A percentile compares a stretch with the other conserved stretches of the same genome.
Evolutionary conservation across 2,329 filamentous ascomycete genomes (phyloP).

Genomic region (Monosporascus sp.): DNA sequence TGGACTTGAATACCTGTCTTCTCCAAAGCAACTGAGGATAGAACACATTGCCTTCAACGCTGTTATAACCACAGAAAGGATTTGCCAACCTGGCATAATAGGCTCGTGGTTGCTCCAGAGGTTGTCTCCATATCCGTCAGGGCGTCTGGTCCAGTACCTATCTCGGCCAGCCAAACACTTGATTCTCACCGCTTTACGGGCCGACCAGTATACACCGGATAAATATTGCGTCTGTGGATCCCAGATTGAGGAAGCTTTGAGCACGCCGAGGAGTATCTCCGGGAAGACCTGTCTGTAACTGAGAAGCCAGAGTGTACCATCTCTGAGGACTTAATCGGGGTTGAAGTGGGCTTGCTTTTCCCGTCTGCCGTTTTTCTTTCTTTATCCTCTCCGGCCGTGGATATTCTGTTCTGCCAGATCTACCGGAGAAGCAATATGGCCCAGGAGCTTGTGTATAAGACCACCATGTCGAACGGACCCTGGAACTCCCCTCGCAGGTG

Average conservation of each 20-base stretch:
- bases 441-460: constrained; percentile 43
- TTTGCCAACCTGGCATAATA: constrained; percentile 14
- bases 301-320: constrained; percentile 9
- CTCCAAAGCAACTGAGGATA: constrained; percentile 12
- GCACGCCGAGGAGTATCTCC: not conserved
- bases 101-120: constrained; percentile 14
- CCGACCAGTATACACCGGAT: constrained; percentile 14
- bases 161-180: constrained; percentile 12
- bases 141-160: constrained; percentile 13
- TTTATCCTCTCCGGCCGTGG: constrained; percentile 8
- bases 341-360: constrained; percentile 15
- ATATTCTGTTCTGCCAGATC: constrained; percentile 10
- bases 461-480: constrained; percentile 40
- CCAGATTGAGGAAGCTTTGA: constrained; percentile 10
- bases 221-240: constrained; percentile 15
- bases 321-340: constrained; percentile 9
- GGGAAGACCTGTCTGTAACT: not conserved
- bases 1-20: constrained; percentile 2
- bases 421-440: constrained; percentile 13
- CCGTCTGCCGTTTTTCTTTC: constrained; percentile 11
- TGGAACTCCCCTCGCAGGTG: constrained; percentile 51
- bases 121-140: constrained; percentile 17
- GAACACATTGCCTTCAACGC: constrained; percentile 9
- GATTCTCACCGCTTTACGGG: constrained; percentile 15
- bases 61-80: constrained; percentile 15